Base-by-base conservation (phyloP, 441 rosid genomes). In the Brassica balearica region DNA sequence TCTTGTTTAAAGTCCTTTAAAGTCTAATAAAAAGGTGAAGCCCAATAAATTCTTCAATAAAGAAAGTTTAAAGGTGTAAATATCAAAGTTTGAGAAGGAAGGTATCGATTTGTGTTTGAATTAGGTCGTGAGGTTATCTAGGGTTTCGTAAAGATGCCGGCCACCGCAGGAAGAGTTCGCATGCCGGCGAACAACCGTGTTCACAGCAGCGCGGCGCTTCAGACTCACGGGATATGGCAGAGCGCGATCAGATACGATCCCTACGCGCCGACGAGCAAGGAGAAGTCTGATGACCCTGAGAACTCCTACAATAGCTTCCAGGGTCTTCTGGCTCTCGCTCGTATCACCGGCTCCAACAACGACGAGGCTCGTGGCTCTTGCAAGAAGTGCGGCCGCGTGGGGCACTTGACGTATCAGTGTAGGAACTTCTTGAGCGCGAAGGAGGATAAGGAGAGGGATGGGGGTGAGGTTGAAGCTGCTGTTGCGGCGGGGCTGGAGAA, bases 151-250 rank as follows among this genome's bases (percentile, higher is more conserved):
- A 93, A 84, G 93, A 92, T 95, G 99, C 99, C 97, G 83, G 97
- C 98, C 20, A 95, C 99, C 1, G 98, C 98, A 11, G 97, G 98
- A 12, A 85, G 97, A 85, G 99, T 95, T 77, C 98, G 99, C 75
- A 95, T 95, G 97, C 99, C 99, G 2, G 99, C 97, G 51, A 93
- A 95, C 90, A 95, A 93, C 38, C 86, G 98, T 86, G 99, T 95
- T 48, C 99, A 95, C 72, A 93, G 98, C 80, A 95, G 98, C 76
- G 98, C 98, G 4, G 97, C 99, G 71, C 85, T 93, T 51, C 99
- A 95, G 73, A 93, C 98, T 5, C 99, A 95, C 48, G 99, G 97
- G 1, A 93, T 93, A 71, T 95, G 99, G 99, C 99, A 92, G 84
- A 95, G 95, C 71, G 95, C 98, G 6, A 95, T 93, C 56, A 91